phyloP scores from a whole-genome alignment of 2,329 filamentous ascomycete species.

The Atkinsonella texensis region DNA sequence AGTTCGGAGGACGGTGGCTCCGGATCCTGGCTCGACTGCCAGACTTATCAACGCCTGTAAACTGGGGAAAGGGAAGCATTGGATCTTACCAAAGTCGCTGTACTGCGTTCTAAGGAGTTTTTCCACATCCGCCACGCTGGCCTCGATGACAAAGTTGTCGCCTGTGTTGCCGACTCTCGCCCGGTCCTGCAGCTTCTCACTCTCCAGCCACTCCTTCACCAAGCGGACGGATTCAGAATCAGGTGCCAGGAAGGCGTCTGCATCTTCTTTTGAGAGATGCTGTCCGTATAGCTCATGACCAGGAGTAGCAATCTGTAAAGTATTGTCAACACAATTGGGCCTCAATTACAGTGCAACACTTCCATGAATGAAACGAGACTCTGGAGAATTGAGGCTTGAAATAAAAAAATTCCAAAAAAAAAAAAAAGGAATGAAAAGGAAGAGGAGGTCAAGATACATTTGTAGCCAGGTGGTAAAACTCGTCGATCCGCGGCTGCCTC shows the following conservation, averaged over 20 bases:
- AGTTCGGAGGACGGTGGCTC: slow-evolving; percentile 2
- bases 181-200: background rate
- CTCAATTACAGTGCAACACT: too few relatives aligned
- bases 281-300: slow-evolving; percentile 4
- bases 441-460: background rate
- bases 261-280: slow-evolving; percentile 5
- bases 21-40: background rate
- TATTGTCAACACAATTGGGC: background rate
- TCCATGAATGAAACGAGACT: too few relatives aligned
- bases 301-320: slow-evolving; percentile 5
- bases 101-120: slow-evolving; percentile 3
- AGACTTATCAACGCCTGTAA: too few relatives aligned
- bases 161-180: background rate
- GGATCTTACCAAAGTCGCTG: background rate
- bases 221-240: slow-evolving; percentile 1
- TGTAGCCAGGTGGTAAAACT: slow-evolving; percentile 3
- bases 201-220: slow-evolving; percentile 3
- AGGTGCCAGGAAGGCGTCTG: slow-evolving; percentile 3
- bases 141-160: slow-evolving; percentile 1
- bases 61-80: too few relatives aligned
- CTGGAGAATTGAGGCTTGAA: too few relatives aligned
- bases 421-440: too few relatives aligned
- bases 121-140: slow-evolving; percentile 3
- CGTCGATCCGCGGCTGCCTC: slow-evolving; percentile 3
- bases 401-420: too few relatives aligned